phyloP scores from a whole-genome alignment of 2,329 filamentous ascomycete species.

The Nothopassalora personata region DNA sequence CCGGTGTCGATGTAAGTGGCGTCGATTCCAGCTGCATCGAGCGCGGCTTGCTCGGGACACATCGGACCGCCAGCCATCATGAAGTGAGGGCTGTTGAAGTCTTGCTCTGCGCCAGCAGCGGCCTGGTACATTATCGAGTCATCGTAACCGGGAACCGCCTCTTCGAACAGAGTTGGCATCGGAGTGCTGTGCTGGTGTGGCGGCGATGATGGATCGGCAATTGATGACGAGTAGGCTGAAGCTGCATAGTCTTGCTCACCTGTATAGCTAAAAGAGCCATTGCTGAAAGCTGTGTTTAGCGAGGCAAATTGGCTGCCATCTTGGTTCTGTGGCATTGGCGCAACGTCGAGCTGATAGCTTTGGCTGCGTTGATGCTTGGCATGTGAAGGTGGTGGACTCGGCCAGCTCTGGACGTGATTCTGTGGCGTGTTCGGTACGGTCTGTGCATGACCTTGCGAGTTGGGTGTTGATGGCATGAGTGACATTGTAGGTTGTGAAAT shows the following conservation, averaged over 20 bases:
- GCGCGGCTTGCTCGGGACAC: constrained; percentile 37
- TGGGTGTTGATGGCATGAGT: constrained; percentile 24
- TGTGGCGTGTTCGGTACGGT: constrained; percentile 50
- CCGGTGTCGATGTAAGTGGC: constrained; percentile 71
- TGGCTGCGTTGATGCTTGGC: constrained; percentile 31
- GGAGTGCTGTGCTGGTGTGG: constrained; percentile 31
- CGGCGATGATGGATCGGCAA: constrained; percentile 44
- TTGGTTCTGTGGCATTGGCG: constrained; percentile 48
- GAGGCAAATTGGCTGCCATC: constrained; percentile 9
- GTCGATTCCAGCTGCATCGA: constrained; percentile 44
- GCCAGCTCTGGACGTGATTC: constrained; percentile 34
- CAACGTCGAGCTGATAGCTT: constrained; percentile 46
- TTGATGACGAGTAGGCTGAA: constrained; percentile 46
- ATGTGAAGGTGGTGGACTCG: constrained; percentile 29
- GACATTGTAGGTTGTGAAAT: constrained; percentile 24
- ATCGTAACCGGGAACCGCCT: constrained; percentile 23
- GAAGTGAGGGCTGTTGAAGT: constrained; percentile 30
- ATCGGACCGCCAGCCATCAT: constrained; percentile 27
- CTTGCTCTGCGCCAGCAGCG: constrained; percentile 25
- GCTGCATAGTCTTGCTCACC: constrained; percentile 45
- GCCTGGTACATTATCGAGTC: constrained; percentile 26
- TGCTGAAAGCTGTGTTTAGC: constrained; percentile 28
- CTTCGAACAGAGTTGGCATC: constrained; percentile 35
- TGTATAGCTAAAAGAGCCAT: constrained; percentile 30
- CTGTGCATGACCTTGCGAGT: constrained; percentile 33